These are phyloP conservation scores for Corymbia calophylla DNA, from an alignment of 441 rosid genomes.

Conservation along the genomic window DNA sequence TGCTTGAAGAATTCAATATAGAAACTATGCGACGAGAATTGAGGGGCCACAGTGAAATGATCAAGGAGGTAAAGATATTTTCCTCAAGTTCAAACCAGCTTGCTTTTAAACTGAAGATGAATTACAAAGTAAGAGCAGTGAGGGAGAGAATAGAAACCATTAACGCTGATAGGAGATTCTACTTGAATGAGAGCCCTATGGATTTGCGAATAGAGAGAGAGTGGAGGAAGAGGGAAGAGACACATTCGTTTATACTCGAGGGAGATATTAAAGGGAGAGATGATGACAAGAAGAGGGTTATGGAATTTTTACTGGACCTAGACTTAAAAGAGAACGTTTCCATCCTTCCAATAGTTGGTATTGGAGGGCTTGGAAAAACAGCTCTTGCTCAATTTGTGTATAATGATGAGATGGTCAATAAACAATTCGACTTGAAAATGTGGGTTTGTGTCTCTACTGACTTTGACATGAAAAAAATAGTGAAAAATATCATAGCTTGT, in stretches of 20 bases:
- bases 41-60: background rate
- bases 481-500: background rate
- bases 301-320: background rate
- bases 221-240: background rate
- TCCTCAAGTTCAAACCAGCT: background rate
- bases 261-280: background rate
- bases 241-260: accelerated
- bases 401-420: background rate
- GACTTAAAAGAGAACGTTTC: background rate
- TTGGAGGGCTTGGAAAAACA: background rate
- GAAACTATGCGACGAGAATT: background rate
- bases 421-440: background rate
- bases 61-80: background rate
- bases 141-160: background rate
- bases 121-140: background rate
- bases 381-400: background rate
- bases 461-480: background rate
- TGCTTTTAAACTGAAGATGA: background rate
- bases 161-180: accelerated
- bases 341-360: background rate
- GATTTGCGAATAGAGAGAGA: background rate
- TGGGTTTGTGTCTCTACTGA: background rate
- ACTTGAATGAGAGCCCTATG: accelerated
- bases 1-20: background rate
- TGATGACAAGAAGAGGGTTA: accelerated